Evolutionary conservation across 495 filamentous ascomycete species (phyloP), one percentile per base, ranked within the genome.

Genomic region (Penicilliopsis zonata): DNA sequence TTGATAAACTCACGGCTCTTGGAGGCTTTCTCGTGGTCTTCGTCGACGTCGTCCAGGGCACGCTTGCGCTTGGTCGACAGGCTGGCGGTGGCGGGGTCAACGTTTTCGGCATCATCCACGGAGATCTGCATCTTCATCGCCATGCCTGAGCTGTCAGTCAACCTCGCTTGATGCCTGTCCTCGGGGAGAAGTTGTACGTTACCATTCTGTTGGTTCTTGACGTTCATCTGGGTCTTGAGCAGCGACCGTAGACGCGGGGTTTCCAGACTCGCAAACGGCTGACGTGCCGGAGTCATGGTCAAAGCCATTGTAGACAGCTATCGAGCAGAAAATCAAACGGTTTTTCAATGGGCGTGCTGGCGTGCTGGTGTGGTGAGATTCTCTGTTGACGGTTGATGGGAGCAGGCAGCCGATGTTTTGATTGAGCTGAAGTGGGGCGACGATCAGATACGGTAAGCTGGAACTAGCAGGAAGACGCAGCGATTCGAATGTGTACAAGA

Each of bases 11-110:
- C 42, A n/a, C n/a, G n/a, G n/a, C n/a, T n/a, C n/a, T n/a, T n/a
- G n/a, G n/a, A n/a, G n/a, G n/a, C n/a, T 36, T 63, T 52, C 49
- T 46, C 37, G 53, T 67, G 41, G 37, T 49, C 31, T 44, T 53
- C 23, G 36, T 71, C 69, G 37, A 67, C 65, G 33, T 72, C 76
- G 25, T 61, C 60, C 20, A 60, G 40, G 33, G 50, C 47, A 40
- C 68, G 67, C 30, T 63, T 63, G 30, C 70, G 72, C 59, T 92
- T 94, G 13, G 72, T 80, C 15, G 84, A 67, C 9, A 65, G 62
- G 23, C 56, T 69, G 46, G 76, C 74, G 35, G 70, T 47, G 15
- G 58, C 37, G 0, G 86, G 86, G 44, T 87, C 83, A 39, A 92
- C 66, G 46, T 94, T 95, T 62, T 95, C 86, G 5, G 67, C 55